Percentiles rank a stretch among this genome's conserved stretches.
These are phyloP conservation scores for Millerago galiae DNA, from an alignment of 805 yeast species.

Conservation along the genomic window DNA sequence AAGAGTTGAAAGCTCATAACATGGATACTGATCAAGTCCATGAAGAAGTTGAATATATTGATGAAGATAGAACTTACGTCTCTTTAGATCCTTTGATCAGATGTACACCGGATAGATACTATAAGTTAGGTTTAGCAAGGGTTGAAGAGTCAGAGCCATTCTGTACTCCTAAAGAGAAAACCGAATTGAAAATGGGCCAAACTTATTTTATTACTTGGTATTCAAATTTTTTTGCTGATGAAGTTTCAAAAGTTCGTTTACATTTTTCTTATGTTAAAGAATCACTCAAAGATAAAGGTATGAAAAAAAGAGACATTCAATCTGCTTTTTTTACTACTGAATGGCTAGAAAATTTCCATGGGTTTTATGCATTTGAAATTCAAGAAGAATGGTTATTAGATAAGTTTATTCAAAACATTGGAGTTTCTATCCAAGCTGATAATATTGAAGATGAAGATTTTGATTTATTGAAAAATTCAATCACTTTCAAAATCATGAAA, in stretches of 20 bases:
- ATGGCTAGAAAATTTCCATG: slow-evolving; percentile 61
- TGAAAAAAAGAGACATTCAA: slow-evolving; percentile 37
- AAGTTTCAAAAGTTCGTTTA: slow-evolving; percentile 53
- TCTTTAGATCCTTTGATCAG: slow-evolving; percentile 71
- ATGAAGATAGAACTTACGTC: slow-evolving; percentile 71
- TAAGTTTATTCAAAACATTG: slow-evolving; percentile 45
- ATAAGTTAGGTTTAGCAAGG: slow-evolving; percentile 56
- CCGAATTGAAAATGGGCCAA: slow-evolving; percentile 48
- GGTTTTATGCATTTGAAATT: slow-evolving; percentile 57
- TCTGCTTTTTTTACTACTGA: slow-evolving; percentile 60
- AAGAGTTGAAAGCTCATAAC: slow-evolving; percentile 66
- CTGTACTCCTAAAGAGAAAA: slow-evolving; percentile 70
- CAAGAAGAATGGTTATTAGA: slow-evolving; percentile 60
- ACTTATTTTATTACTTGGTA: slow-evolving; percentile 82
- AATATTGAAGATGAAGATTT: slow-evolving; percentile 60
- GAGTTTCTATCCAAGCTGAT: slow-evolving; percentile 71
- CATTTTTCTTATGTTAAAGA: slow-evolving; percentile 66
- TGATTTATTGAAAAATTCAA: slow-evolving; percentile 44
- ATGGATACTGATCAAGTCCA: slow-evolving; percentile 55
- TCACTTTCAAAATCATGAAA: slow-evolving; percentile 37
- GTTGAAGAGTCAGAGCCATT: slow-evolving; percentile 64
- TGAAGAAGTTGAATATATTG: slow-evolving; percentile 47
- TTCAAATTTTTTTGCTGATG: slow-evolving; percentile 52
- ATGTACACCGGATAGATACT: slow-evolving; percentile 77
- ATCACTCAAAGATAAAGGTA: slow-evolving; percentile 47